A percentile compares a stretch with the other conserved stretches of the same genome.
phyloP scores from a whole-genome alignment of 768 basidiomycete species.

The Sporobolomyces roseus region DNA sequence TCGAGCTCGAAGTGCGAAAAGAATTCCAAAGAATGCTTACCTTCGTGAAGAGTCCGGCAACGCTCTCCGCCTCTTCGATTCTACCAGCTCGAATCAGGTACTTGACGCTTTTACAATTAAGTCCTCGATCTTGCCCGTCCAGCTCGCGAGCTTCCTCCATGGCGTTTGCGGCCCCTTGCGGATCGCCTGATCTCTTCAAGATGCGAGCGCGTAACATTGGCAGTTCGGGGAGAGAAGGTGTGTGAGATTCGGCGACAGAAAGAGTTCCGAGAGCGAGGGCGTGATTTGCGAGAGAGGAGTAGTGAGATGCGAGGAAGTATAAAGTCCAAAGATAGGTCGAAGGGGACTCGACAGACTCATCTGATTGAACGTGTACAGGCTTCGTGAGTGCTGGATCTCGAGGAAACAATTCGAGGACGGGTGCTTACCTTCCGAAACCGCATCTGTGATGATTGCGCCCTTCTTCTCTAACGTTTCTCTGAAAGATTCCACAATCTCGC shows the following conservation, averaged over 20 bases:
- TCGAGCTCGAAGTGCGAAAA: not conserved
- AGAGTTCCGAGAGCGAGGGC: conserved; percentile 60
- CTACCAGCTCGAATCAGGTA: conserved; percentile 80
- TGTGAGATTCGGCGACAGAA: conserved; percentile 67
- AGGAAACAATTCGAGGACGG: too few relatives aligned
- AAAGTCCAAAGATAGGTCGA: conserved; percentile 88
- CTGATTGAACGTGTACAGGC: not conserved
- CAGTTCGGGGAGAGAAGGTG: conserved; percentile 89
- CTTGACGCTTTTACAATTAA: conserved; percentile 91
- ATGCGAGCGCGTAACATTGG: conserved; percentile 75
- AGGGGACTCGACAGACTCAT: conserved; percentile 57
- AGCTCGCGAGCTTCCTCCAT: conserved; percentile 77
- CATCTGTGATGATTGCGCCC: conserved; percentile 39
- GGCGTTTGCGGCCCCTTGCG: conserved; percentile 64
- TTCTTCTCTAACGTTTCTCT: conserved; percentile 24
- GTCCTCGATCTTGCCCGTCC: conserved; percentile 89
- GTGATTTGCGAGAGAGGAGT: conserved; percentile 60
- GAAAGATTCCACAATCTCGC: conserved; percentile 60
- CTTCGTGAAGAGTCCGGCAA: conserved; percentile 88
- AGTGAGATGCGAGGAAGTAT: conserved; percentile 89
- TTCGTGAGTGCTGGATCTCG: too few relatives aligned
- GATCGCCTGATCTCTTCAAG: conserved; percentile 80
- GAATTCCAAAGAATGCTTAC: conserved; percentile 54
- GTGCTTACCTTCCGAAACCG: conserved; percentile 9
- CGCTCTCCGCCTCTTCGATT: conserved; percentile 65